phyloP scores from a whole-genome alignment of 2,329 filamentous ascomycete species.

The Diaporthe ilicicola region DNA sequence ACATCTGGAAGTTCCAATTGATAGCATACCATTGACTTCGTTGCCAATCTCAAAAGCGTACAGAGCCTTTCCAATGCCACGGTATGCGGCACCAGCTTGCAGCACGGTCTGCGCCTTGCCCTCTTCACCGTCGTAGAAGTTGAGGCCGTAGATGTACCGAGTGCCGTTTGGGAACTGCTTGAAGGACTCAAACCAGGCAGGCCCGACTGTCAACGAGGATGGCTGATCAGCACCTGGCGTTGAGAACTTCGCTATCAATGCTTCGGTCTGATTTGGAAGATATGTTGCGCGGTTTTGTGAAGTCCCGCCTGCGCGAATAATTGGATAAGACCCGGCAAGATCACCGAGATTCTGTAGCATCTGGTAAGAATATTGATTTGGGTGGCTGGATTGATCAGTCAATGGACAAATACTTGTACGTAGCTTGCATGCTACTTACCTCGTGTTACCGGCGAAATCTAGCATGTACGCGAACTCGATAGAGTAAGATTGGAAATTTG shows the following conservation, averaged over 20 bases:
- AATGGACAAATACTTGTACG: not conserved
- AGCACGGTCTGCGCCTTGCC: not conserved
- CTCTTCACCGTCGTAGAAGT: slow-evolving; percentile 9
- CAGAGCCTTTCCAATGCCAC: slow-evolving; percentile 9
- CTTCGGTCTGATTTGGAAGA: slow-evolving; percentile 8
- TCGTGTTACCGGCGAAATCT: slow-evolving; percentile 21
- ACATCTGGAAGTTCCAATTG: not conserved
- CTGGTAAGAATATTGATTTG: slow-evolving; percentile 12
- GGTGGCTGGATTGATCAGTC: slow-evolving; percentile 1
- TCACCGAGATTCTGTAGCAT: slow-evolving; percentile 10
- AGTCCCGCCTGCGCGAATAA: slow-evolving; percentile 35
- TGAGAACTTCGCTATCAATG: slow-evolving; percentile 5
- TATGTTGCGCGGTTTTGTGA: slow-evolving; percentile 18
- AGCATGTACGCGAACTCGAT: slow-evolving; percentile 25
- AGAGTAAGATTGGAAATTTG: slow-evolving; percentile 18
- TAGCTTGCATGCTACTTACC: not conserved
- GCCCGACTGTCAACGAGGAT: not conserved
- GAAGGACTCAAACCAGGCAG: slow-evolving; percentile 23
- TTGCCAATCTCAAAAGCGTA: slow-evolving; percentile 26
- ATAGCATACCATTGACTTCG: slow-evolving; percentile 7
- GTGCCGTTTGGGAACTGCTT: slow-evolving; percentile 17
- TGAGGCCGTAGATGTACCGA: slow-evolving; percentile 14
- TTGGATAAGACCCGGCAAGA: slow-evolving; percentile 10
- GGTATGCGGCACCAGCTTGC: not conserved
- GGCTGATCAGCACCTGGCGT: slow-evolving; percentile 20